Evolutionary conservation across 2,329 filamentous ascomycete genomes (phyloP).

Genomic region (Berkeleyomyces rouxiae): DNA sequence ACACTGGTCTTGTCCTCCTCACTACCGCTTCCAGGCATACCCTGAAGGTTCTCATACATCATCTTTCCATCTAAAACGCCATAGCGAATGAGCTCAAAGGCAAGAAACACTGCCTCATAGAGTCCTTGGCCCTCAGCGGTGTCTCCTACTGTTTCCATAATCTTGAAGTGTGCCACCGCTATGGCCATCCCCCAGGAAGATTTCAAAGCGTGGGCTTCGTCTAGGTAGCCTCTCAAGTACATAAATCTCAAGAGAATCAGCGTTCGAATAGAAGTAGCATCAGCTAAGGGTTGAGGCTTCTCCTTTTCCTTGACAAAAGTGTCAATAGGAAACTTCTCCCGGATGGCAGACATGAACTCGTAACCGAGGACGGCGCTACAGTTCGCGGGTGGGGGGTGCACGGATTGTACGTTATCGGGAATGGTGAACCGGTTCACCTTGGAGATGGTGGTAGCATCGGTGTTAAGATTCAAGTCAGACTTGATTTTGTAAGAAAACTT

Average conservation of each 20-base stretch:
- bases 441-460: conserved; percentile 36
- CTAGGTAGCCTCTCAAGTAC: conserved; percentile 72
- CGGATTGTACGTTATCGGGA: conserved; percentile 15
- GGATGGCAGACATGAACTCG: conserved; percentile 50
- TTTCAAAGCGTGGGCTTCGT: conserved; percentile 53
- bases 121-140: conserved; percentile 31
- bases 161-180: conserved; percentile 46
- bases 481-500: conserved; percentile 47
- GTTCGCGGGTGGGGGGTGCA: conserved; percentile 1
- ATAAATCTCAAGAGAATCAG: conserved; percentile 80
- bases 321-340: conserved; percentile 50
- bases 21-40: conserved; percentile 36
- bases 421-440: conserved; percentile 34
- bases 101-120: conserved; percentile 66
- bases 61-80: conserved; percentile 59
- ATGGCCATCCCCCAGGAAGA: conserved; percentile 75
- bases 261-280: conserved; percentile 46
- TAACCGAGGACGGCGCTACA: conserved; percentile 33
- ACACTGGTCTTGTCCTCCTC: conserved; percentile 65
- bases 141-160: conserved; percentile 37
- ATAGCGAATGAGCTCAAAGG: conserved; percentile 69
- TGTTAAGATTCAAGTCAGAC: conserved; percentile 5
- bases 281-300: conserved; percentile 44
- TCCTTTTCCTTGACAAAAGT: conserved; percentile 46
- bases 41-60: conserved; percentile 36